Percentiles rank a stretch among this genome's conserved stretches.
These are phyloP conservation scores for Luffa acutangula DNA, from an alignment of 306 rosid genomes.

Conservation along the genomic window DNA sequence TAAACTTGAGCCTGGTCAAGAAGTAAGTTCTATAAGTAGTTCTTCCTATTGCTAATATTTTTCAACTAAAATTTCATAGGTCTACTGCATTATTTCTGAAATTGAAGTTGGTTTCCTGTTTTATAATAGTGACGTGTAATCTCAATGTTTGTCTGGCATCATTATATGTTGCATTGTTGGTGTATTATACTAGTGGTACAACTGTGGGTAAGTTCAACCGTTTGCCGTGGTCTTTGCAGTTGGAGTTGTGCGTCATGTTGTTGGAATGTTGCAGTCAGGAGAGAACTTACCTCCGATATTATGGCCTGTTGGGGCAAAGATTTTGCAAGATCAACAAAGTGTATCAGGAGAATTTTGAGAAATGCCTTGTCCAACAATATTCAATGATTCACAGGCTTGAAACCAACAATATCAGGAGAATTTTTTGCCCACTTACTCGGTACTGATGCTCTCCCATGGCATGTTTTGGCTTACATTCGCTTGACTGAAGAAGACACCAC, in stretches of 20 bases:
- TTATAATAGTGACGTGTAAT: neutral
- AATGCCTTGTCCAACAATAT: constrained; percentile 85
- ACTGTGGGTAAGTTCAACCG: neutral
- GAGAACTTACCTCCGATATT: constrained; percentile 72
- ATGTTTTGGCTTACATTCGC: constrained; percentile 63
- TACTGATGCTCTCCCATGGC: constrained; percentile 88
- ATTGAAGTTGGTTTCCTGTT: neutral
- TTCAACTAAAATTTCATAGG: neutral
- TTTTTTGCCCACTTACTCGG: constrained; percentile 90
- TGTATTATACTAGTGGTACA: neutral
- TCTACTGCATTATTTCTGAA: neutral
- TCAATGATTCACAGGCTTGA: constrained; percentile 85
- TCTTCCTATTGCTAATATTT: neutral
- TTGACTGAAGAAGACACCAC: constrained; percentile 88
- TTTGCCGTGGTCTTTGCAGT: constrained; percentile 17
- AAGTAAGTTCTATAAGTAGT: constrained; percentile 17
- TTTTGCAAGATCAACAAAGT: constrained; percentile 86
- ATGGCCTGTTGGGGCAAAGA: constrained; percentile 86
- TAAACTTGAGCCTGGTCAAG: constrained; percentile 96
- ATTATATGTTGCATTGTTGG: neutral
- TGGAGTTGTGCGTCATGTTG: constrained; percentile 72
- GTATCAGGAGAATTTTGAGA: constrained; percentile 81
- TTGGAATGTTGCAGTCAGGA: constrained; percentile 93
- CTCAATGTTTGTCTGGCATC: neutral
- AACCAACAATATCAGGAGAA: too few relatives aligned